A percentile compares a stretch with the other conserved stretches of the same genome.
Conservation (phyloP, 2,329 filamentous ascomycete species). For the Beauveria sp. region DNA sequence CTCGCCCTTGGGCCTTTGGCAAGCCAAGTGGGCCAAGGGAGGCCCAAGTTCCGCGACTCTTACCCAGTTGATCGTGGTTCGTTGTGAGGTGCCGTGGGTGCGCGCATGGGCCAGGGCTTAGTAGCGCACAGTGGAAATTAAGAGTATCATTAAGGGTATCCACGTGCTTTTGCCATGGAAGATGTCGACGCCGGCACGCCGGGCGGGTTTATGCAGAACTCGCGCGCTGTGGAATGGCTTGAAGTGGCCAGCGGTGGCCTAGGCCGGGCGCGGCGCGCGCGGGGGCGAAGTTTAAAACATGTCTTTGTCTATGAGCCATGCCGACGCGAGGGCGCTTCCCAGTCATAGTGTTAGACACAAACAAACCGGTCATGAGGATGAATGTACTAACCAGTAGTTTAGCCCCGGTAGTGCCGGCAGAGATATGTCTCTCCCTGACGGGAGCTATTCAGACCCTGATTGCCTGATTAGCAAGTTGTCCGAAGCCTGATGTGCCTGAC, state of each 20-base stretch:
- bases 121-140: conserved; percentile 11
- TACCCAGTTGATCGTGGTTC: conserved; percentile 3
- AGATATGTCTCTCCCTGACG: conserved; percentile 4
- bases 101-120: conserved; percentile 2
- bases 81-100: not conserved
- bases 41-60: conserved; percentile 4
- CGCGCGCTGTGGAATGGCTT: not conserved
- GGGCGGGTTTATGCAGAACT: not conserved
- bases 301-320: not conserved
- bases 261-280: not conserved
- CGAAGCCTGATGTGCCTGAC: no score
- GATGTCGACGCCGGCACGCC: not conserved
- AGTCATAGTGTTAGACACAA: no score
- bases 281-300: not conserved
- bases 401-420: no score
- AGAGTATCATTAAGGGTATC: conserved; percentile 6
- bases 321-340: not conserved
- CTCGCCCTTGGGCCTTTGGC: not conserved
- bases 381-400: no score
- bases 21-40: conserved; percentile 9
- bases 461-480: no score
- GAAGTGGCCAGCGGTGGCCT: not conserved
- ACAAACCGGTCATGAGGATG: no score
- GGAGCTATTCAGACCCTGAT: not conserved
- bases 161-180: not conserved